Evolutionary conservation across 2,329 filamentous ascomycete species (phyloP).

Genomic region (Helminthosporium solani): DNA sequence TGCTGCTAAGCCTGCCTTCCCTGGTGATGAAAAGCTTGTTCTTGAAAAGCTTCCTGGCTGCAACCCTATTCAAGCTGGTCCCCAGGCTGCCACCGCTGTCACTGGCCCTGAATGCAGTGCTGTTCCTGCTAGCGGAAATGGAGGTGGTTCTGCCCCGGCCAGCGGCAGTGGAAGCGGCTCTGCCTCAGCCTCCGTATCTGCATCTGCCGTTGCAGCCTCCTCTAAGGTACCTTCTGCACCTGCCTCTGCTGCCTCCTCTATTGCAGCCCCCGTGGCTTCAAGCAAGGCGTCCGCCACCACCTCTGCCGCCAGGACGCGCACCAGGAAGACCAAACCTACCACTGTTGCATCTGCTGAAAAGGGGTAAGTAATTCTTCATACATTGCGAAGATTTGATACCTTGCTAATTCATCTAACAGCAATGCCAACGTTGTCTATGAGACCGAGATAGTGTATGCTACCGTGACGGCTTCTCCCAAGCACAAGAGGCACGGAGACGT

Average conservation of each 20-base stretch:
- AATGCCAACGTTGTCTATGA: constrained; percentile 22
- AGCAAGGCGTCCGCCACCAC: constrained; percentile 9
- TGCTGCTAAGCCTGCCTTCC: constrained; percentile 19
- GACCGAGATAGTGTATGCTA: constrained; percentile 21
- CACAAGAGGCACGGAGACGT: constrained; percentile 14
- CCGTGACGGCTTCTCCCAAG: constrained; percentile 23
- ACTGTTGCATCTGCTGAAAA: neutral
- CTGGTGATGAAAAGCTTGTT: constrained; percentile 15
- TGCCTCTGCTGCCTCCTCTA: constrained; percentile 5
- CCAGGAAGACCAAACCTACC: neutral
- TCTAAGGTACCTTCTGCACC: no score
- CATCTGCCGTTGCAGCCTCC: no score
- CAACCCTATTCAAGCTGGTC: constrained; percentile 42
- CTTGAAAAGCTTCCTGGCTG: constrained; percentile 40
- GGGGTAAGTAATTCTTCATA: neutral
- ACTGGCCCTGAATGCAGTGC: constrained; percentile 31
- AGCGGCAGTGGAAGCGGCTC: no score
- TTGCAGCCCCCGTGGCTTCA: constrained; percentile 1
- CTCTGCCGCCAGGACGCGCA: constrained; percentile 4
- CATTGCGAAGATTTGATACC: neutral
- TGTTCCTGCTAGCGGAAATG: constrained; percentile 11
- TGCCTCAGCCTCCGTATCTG: constrained; percentile 3
- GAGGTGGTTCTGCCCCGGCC: neutral
- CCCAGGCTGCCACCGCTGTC: constrained; percentile 28
- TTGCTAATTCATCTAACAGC: neutral